Evolutionary conservation across 139 green algal genomes (phyloP).

Genomic region (Dunaliella sp.): DNA sequence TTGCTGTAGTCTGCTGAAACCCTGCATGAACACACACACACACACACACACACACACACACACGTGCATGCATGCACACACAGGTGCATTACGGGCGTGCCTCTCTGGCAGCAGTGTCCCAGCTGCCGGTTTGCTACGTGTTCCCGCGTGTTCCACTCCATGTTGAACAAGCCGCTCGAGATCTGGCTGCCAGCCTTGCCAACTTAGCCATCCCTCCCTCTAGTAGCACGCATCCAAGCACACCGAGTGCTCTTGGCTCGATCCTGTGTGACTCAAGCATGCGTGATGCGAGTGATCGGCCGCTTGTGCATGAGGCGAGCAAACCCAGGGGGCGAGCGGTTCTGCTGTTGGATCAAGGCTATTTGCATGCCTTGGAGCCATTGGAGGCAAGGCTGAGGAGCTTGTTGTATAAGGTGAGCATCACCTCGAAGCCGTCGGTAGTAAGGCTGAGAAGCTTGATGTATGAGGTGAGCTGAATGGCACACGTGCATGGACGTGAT

Average conservation of each 20-base stretch:
- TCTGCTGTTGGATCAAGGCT: background rate
- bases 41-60: background rate
- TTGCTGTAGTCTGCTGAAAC: too few species aligned
- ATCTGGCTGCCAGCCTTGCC: constrained; percentile 8
- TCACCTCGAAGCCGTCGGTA: too few species aligned
- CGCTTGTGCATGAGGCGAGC: background rate
- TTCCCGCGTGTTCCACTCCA: constrained; percentile 52
- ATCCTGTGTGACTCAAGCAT: background rate
- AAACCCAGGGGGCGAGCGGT: background rate
- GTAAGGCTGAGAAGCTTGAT: too few species aligned
- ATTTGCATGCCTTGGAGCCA: background rate
- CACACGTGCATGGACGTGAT: too few species aligned
- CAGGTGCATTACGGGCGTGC: constrained; percentile 90
- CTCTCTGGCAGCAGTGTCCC: constrained; percentile 69
- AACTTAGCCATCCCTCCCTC: background rate
- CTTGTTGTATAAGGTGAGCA: background rate
- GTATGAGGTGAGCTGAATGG: too few species aligned
- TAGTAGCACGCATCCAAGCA: background rate
- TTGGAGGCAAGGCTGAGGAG: background rate
- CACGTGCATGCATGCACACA: constrained; percentile 10
- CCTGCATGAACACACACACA: too few species aligned
- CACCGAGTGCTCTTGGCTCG: background rate
- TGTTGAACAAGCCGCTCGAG: constrained; percentile 8
- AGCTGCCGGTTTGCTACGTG: constrained; percentile 78
- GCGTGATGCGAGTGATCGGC: background rate